These are phyloP conservation scores for Danielia oregonensis DNA, from an alignment of 805 yeast species.

Conservation along the genomic window DNA sequence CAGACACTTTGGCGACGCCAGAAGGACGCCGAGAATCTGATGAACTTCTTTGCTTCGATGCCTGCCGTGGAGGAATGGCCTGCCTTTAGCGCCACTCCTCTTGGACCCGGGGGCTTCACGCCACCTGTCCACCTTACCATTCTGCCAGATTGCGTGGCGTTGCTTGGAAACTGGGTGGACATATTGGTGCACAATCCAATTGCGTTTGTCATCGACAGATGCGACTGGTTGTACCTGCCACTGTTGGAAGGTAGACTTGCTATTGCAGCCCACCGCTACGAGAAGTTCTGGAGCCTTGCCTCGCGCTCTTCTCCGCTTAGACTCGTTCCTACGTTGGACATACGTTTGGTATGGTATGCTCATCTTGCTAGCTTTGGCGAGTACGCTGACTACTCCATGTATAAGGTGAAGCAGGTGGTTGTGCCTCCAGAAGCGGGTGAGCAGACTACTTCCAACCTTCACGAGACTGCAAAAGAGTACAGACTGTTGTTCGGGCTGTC, in stretches of 20 bases:
- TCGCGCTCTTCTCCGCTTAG: background rate
- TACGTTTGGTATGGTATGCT: background rate
- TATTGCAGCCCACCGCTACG: background rate
- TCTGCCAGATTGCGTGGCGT: background rate
- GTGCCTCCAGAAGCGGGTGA: background rate
- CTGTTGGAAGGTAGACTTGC: background rate
- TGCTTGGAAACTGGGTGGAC: background rate
- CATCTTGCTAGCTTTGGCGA: background rate
- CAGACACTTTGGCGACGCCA: background rate
- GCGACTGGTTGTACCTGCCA: background rate
- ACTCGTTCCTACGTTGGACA: background rate
- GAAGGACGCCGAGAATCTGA: background rate
- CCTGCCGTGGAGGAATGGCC: background rate
- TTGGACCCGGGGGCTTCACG: background rate
- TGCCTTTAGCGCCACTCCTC: background rate
- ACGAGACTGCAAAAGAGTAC: background rate
- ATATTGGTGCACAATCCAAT: background rate
- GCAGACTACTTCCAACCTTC: background rate
- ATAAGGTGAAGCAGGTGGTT: background rate
- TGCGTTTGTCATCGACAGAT: background rate
- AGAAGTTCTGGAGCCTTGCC: background rate
- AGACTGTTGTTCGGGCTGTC: background rate
- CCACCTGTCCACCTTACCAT: background rate
- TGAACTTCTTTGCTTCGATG: no score
- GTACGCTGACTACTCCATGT: background rate